Base-by-base conservation (phyloP, 2,329 filamentous ascomycete species). In the Pseudonectria foliicola region DNA sequence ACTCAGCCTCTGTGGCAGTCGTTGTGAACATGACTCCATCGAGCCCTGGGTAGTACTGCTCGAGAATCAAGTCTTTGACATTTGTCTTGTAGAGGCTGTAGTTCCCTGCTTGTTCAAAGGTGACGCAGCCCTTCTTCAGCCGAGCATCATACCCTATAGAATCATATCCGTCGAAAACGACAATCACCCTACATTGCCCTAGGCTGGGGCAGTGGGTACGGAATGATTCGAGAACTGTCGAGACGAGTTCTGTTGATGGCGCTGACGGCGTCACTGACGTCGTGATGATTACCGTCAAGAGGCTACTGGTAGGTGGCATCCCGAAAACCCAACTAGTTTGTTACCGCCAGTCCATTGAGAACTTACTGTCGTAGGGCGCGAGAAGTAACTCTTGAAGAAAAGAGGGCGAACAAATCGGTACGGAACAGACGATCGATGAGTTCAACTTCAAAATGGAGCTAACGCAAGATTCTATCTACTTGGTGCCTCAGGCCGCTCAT, bases 261-360 rank as follows among this genome's bases (percentile, higher is more conserved):
- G 68, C 64, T 1, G 71, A 75, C 0, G 72, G 72, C 0, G 71
- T 75, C 1, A 71, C 64, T 3, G 72, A 75, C 0, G 71, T 75
- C 2, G 72, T 75, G 43, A 76, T 63, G 31, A 75, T 63, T 13
- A 60, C 46, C 1, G 58, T 61, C 14, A 53, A 23, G 5, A 34
- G 31, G 6, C 6, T 29, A 6, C 27, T 29, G 6, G 18, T 21
- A 6, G 18, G 18, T 8, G 18, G 18, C 18, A 21, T 21, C 8
- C 18, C 8, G 18, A 21, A 21, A 8, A 5, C 8, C 18, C 18
- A 21, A 21, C 5, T n/a, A 21, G 18, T 21, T 21, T 21, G 18
- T 8, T 21, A 21, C 8, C 18, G 18, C 5, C 18, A 21, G 18
- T 21, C 18, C 18, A 21, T 21, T 21, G 18, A 8, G 18, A 21